Percentiles rank a stretch among this genome's conserved stretches.
phyloP scores from a whole-genome alignment of 345 rosid genomes.

The Crucihimalaya himalaica region DNA sequence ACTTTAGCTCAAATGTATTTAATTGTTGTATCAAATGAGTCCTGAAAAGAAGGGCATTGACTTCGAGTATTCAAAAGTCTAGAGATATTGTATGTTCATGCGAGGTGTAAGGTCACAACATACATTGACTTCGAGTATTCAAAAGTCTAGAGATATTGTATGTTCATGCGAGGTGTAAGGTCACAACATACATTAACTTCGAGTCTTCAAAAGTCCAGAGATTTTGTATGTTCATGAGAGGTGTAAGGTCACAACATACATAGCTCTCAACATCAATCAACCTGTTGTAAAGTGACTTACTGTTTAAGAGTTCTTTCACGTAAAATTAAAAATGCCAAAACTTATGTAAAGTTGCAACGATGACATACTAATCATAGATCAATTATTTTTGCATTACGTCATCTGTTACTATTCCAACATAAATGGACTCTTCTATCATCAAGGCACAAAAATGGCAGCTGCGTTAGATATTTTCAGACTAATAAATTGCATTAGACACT shows the following conservation, averaged over 20 bases:
- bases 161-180: not conserved
- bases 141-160: slow-evolving; percentile 3
- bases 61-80: not conserved
- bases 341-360: not conserved
- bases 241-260: not conserved
- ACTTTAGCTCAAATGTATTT: no score
- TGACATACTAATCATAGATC: not conserved
- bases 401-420: not conserved
- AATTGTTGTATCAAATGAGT: not conserved
- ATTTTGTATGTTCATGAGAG: not conserved
- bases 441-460: not conserved
- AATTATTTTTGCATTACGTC: not conserved
- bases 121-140: no score
- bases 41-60: not conserved
- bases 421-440: not conserved
- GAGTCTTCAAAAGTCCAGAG: slow-evolving; percentile 1
- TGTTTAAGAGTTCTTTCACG: not conserved
- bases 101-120: not conserved
- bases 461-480: not conserved
- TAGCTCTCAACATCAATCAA: not conserved
- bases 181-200: no score
- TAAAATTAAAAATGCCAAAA: not conserved
- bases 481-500: not conserved
- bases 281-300: not conserved
- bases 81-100: not conserved